These are phyloP conservation scores for Botryococcus braunii DNA, from an alignment of 163 green algal genomes.

Conservation along the genomic window DNA sequence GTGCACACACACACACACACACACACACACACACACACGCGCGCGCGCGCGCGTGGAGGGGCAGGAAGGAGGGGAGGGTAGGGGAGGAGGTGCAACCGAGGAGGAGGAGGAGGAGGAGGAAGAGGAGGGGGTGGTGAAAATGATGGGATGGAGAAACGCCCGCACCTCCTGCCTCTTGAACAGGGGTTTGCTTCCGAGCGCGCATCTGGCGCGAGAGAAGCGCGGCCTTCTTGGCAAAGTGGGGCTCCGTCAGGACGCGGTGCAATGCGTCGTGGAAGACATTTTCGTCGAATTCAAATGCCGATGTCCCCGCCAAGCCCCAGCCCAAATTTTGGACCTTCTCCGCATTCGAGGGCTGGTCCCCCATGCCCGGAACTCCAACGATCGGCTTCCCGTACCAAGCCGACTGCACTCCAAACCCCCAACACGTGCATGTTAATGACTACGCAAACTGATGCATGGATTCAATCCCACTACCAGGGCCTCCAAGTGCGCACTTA, in stretches of 20 bases:
- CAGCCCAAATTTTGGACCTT: neutral
- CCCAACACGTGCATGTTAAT: neutral
- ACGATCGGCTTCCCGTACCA: constrained; percentile 12
- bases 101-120: too few relatives aligned
- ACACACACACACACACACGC: too few relatives aligned
- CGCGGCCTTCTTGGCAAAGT: neutral
- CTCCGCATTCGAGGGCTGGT: constrained; percentile 7
- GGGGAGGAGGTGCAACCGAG: too few relatives aligned
- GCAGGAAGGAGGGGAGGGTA: too few relatives aligned
- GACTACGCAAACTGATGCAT: neutral
- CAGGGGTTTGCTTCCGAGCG: constrained; percentile 3
- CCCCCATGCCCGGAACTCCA: constrained; percentile 1
- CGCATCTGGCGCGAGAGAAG: neutral
- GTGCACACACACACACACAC: too few relatives aligned
- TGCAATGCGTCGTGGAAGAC: neutral
- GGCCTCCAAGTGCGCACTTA: neutral
- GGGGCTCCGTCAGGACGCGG: neutral
- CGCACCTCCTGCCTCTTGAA: constrained; percentile 4
- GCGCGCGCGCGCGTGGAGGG: too few relatives aligned
- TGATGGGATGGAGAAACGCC: too few relatives aligned
- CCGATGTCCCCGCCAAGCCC: neutral
- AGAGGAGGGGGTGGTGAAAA: too few relatives aligned
- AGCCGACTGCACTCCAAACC: constrained; percentile 7
- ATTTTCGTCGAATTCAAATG: neutral
- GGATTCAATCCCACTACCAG: neutral